These are phyloP conservation scores for Alternaria brassicicola DNA, from an alignment of 2,329 filamentous ascomycete genomes.

Conservation along the genomic window DNA sequence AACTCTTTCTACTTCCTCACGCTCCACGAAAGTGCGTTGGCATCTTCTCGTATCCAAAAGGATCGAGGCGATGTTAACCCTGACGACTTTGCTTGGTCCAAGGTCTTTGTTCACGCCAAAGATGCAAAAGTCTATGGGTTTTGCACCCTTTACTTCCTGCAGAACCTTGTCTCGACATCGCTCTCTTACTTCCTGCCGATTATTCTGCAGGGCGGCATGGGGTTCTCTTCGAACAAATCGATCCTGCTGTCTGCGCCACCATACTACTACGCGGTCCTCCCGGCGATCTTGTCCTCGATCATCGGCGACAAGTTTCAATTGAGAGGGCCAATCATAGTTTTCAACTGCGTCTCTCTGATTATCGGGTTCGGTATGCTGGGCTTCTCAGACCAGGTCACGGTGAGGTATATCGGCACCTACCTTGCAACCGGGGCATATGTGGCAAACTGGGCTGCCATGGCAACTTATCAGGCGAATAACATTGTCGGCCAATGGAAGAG, in stretches of 20 bases:
- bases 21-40: constrained; percentile 61
- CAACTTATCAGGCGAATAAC: constrained; percentile 60
- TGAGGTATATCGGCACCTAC: constrained; percentile 69
- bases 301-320: constrained; percentile 66
- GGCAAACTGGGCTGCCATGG: constrained; percentile 71
- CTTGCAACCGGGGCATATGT: constrained; percentile 72
- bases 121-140: constrained; percentile 71
- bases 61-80: constrained; percentile 66
- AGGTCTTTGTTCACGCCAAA: constrained; percentile 62
- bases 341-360: constrained; percentile 68
- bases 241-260: constrained; percentile 70
- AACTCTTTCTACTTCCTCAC: constrained; percentile 64
- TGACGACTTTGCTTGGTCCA: constrained; percentile 62
- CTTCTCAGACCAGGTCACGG: constrained; percentile 63
- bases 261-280: constrained; percentile 70
- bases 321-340: constrained; percentile 67
- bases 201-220: constrained; percentile 59
- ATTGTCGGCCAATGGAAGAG: constrained; percentile 66
- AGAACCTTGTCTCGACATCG: constrained; percentile 70
- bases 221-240: constrained; percentile 49
- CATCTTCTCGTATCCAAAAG: constrained; percentile 62
- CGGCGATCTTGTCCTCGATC: constrained; percentile 66
- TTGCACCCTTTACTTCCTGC: constrained; percentile 67
- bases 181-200: constrained; percentile 70
- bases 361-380: constrained; percentile 70